Evolutionary conservation across 2,329 filamentous ascomycete species (phyloP), one percentile per base, ranked within the genome.

Genomic region (Hypoxylon sp.): DNA sequence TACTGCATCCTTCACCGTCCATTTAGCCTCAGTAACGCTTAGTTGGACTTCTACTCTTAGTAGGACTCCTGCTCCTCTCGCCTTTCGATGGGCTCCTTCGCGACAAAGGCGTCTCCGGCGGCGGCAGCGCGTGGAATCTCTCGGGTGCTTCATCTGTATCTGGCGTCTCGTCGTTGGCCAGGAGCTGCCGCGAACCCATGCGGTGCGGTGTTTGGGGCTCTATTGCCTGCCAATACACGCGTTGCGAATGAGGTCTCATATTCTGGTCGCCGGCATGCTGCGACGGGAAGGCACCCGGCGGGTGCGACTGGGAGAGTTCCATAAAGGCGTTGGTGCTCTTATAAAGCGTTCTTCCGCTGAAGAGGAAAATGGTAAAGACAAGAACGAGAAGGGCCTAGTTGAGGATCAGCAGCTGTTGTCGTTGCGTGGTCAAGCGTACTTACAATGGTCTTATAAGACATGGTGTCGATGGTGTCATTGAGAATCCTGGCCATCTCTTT

Each of bases 401-500:
- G 23, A 10, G 23, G 13, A 48, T 71, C 46, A 70, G 63, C 56
- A 15, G 18, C n/a, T 13, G 5, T 3, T 1, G 11, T 15, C 5
- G 18, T 18, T 9, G 24, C 18, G 17, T 18, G n/a, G n/a, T 13
- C 4, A 26, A 21, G 10, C 21, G 10, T 11, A 73, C 80, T 64
- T 74, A 85, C 83, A 77, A 82, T 83, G 8, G 83, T 81, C 75
- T 97, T 97, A 75, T 91, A 89, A 63, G 89, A 92, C 74, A 98
- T 93, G 4, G 91, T 88, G 67, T 96, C 92, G 3, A 96, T 88
- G 73, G 98, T 97, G 69, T 89, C 89, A 72, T 98, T 97, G 74
- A 98, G 88, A 35, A 99, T 96, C 70, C 92, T 87, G 0, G 94
- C 94, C 71, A 97, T 90, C 21, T 93, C 95, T 70, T 91, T 89